Evolutionary conservation across 441 rosid genomes (phyloP).

Genomic region (Breynia disticha): DNA sequence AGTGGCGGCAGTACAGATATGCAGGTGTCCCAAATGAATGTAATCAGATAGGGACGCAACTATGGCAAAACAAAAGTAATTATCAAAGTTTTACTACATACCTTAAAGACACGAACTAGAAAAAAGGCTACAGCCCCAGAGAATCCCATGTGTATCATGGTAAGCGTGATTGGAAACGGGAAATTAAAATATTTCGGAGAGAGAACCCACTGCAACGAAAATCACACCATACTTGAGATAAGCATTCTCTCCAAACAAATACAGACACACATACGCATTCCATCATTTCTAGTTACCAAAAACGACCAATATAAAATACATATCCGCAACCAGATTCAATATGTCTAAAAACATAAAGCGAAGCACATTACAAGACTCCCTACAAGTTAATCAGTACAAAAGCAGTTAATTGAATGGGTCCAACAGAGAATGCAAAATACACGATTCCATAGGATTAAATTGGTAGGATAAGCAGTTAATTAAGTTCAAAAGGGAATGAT

Average conservation of each 20-base stretch:
- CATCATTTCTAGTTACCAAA: too few relatives aligned
- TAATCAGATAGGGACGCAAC: neutral
- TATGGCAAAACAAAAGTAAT: neutral
- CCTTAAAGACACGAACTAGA: conserved; percentile 96
- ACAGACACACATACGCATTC: too few relatives aligned
- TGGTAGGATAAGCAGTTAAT: neutral
- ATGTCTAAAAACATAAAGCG: too few relatives aligned
- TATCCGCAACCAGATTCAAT: neutral
- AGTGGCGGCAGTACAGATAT: too few relatives aligned
- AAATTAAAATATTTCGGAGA: conserved; percentile 93
- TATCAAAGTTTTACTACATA: conserved; percentile 15
- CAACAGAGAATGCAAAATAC: too few relatives aligned
- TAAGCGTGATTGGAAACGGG: conserved; percentile 86
- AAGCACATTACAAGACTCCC: too few relatives aligned
- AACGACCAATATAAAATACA: too few relatives aligned
- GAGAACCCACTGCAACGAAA: conserved; percentile 85
- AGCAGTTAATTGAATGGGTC: too few relatives aligned
- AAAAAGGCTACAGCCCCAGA: conserved; percentile 76
- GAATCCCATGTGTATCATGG: conserved; percentile 99
- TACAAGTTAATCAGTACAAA: too few relatives aligned
- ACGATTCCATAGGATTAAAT: too few relatives aligned
- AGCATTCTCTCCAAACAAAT: neutral
- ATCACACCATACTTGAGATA: neutral
- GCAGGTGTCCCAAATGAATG: too few relatives aligned
- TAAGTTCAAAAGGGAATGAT: neutral